Conservation (phyloP, 192 early-diverging fungal species). For the Backusella westeae region DNA sequence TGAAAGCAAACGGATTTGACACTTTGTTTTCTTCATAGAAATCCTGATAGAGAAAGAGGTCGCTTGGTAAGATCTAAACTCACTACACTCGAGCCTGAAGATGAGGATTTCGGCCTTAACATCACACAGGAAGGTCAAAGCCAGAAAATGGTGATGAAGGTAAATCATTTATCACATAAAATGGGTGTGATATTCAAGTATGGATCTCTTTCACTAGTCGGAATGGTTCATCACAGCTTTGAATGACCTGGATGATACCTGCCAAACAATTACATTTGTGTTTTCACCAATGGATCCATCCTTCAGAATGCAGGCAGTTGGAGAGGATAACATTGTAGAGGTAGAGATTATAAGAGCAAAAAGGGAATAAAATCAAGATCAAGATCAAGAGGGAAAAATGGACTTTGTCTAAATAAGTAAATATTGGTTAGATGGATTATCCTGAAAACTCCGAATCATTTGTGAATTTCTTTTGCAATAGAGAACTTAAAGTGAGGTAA, state of each 20-base stretch:
- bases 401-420: neutral
- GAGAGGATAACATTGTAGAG: constrained; percentile 5
- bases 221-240: constrained; percentile 20
- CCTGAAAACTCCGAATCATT: constrained; percentile 2
- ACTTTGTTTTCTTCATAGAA: neutral
- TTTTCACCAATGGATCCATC: constrained; percentile 22
- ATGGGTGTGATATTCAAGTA: neutral
- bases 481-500: constrained; percentile 3
- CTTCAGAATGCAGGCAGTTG: constrained; percentile 8
- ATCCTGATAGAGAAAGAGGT: constrained; percentile 1
- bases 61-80: neutral
- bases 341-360: neutral
- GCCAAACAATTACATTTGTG: constrained; percentile 12
- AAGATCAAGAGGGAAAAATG: neutral
- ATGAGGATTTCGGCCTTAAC: neutral
- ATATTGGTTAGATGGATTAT: neutral
- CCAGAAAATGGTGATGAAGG: constrained; percentile 19
- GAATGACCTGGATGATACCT: constrained; percentile 11
- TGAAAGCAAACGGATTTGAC: neutral
- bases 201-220: neutral
- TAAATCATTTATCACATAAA: neutral
- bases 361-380: neutral
- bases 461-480: neutral
- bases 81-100: constrained; percentile 17
- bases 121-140: neutral